Evolutionary conservation across 2,329 filamentous ascomycete genomes (phyloP).

Genomic region (Sporothrix brasiliensis): DNA sequence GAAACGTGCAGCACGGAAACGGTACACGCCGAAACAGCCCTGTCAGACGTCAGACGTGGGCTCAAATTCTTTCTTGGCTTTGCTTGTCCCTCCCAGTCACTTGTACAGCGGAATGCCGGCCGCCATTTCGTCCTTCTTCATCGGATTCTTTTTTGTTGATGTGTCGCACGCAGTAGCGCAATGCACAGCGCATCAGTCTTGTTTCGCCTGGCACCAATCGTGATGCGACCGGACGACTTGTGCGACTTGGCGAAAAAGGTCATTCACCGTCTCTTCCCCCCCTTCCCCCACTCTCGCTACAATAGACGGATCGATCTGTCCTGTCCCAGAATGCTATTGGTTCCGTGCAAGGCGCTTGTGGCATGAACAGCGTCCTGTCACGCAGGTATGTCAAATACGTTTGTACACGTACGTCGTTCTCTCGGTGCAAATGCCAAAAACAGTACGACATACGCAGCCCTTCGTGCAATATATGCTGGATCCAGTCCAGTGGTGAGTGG

Average conservation of each 20-base stretch:
- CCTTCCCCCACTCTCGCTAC: not conserved
- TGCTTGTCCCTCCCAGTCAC: not conserved
- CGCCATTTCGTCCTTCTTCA: not conserved
- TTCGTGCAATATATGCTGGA: not conserved
- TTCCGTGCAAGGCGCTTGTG: constrained; percentile 18
- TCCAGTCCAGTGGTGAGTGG: not conserved
- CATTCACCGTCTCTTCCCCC: not conserved
- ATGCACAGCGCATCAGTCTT: constrained; percentile 11
- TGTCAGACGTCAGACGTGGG: too few relatives aligned
- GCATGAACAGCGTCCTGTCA: not conserved
- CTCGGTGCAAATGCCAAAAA: too few relatives aligned
- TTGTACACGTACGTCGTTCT: too few relatives aligned
- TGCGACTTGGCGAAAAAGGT: too few relatives aligned
- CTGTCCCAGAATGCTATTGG: constrained; percentile 2
- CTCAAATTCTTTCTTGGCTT: not conserved
- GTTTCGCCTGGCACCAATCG: constrained; percentile 4
- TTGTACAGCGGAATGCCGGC: not conserved
- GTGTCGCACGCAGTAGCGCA: constrained; percentile 18
- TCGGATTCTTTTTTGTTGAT: not conserved
- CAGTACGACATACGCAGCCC: too few relatives aligned
- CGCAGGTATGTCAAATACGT: not conserved
- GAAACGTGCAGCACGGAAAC: constrained; percentile 28
- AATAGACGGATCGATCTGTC: not conserved
- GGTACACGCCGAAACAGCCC: constrained; percentile 25
- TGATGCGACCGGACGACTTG: too few relatives aligned